phyloP scores from a whole-genome alignment of 257 asterid species.

The Lavandula angustifolia region DNA sequence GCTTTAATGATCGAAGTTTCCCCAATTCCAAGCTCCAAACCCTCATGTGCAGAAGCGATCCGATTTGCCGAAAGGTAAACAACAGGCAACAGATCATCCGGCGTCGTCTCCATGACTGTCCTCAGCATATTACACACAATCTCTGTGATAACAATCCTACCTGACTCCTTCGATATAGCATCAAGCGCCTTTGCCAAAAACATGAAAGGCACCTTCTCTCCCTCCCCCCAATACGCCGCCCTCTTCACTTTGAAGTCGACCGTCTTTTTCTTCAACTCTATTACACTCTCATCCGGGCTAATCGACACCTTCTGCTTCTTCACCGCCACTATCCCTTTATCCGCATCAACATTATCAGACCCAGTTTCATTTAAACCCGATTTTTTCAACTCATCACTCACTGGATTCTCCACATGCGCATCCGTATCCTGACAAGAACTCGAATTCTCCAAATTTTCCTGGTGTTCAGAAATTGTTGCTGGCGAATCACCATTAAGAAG shows the following conservation, averaged over 20 bases:
- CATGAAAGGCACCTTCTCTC: slow-evolving; percentile 88
- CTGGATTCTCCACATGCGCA: slow-evolving; percentile 27
- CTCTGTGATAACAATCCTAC: slow-evolving; percentile 64
- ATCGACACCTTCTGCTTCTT: slow-evolving; percentile 54
- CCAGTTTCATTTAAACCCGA: slow-evolving; percentile 24
- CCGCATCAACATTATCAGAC: slow-evolving; percentile 24
- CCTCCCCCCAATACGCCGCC: slow-evolving; percentile 84
- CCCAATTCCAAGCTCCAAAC: slow-evolving; percentile 94
- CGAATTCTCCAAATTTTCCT: slow-evolving; percentile 26
- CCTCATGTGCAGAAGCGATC: slow-evolving; percentile 69
- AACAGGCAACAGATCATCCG: slow-evolving; percentile 71
- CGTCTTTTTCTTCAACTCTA: too few relatives aligned
- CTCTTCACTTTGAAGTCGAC: slow-evolving; percentile 36
- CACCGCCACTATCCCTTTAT: slow-evolving; percentile 31
- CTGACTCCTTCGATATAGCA: slow-evolving; percentile 74
- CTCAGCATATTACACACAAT: slow-evolving; percentile 85
- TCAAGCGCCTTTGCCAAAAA: slow-evolving; percentile 82
- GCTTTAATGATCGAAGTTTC: slow-evolving; percentile 82
- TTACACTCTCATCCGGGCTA: slow-evolving; percentile 61
- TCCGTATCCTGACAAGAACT: slow-evolving; percentile 24
- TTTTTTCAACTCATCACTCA: slow-evolving; percentile 24
- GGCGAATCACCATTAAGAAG: slow-evolving; percentile 21
- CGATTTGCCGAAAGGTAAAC: slow-evolving; percentile 76
- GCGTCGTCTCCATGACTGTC: slow-evolving; percentile 83
- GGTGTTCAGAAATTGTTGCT: slow-evolving; percentile 20